Evolutionary conservation across 768 basidiomycete genomes (phyloP).

Genomic region (Porpolomopsis calyptriformis): DNA sequence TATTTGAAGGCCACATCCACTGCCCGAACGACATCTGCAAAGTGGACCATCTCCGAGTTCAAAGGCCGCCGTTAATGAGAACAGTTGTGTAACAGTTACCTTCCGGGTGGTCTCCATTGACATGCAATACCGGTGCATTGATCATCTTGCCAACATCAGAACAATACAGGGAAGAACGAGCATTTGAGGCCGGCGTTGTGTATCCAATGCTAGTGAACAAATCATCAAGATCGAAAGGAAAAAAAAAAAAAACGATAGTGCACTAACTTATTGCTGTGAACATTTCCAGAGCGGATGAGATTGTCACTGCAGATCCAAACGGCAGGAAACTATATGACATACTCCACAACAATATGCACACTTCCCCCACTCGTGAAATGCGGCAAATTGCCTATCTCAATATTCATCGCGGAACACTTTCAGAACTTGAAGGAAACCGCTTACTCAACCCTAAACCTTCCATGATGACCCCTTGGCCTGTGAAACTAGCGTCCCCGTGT

Average conservation of each 20-base stretch:
- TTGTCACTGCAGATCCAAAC: background rate
- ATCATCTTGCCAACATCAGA: constrained; percentile 87
- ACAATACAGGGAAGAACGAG: constrained; percentile 80
- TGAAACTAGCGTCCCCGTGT: constrained; percentile 87
- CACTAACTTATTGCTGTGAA: constrained; percentile 7
- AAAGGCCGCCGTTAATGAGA: too few relatives aligned
- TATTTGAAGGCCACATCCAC: constrained; percentile 86
- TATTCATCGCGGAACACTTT: background rate
- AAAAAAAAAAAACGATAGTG: background rate
- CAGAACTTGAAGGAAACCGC: constrained; percentile 15
- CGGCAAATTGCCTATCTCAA: constrained; percentile 62
- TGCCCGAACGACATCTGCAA: constrained; percentile 67
- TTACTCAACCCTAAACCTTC: constrained; percentile 74
- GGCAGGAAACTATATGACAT: constrained; percentile 20
- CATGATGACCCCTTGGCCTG: constrained; percentile 86
- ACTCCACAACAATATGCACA: constrained; percentile 88
- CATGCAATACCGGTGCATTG: constrained; percentile 78
- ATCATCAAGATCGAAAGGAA: constrained; percentile 1
- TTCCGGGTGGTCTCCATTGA: constrained; percentile 88
- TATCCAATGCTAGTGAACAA: constrained; percentile 63
- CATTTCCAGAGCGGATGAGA: too few relatives aligned
- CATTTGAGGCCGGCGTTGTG: constrained; percentile 77
- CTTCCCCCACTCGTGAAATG: constrained; percentile 89
- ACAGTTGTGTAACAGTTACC: constrained; percentile 31
- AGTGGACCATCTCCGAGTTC: too few relatives aligned